Conservation (phyloP, 2,329 filamentous ascomycete species). For the Botryotinia calthae region DNA sequence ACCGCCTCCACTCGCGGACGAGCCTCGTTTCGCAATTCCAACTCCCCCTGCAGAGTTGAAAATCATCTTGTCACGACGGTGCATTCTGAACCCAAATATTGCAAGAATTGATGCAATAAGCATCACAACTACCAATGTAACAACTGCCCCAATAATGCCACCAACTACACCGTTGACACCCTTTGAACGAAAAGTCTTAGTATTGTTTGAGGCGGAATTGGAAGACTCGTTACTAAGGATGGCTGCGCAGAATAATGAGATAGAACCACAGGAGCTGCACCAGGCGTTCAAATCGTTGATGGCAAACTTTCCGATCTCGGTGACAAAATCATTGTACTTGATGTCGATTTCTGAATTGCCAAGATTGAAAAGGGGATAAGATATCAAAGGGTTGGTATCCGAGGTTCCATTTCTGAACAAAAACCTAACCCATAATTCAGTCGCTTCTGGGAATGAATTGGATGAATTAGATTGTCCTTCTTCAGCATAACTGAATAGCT, state of each 20-base stretch:
- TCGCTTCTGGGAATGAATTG: constrained; percentile 25
- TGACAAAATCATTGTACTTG: constrained; percentile 34
- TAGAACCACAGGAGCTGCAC: constrained; percentile 32
- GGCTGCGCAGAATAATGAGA: constrained; percentile 34
- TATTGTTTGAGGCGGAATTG: not conserved
- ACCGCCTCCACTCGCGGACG: constrained; percentile 25
- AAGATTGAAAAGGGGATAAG: constrained; percentile 38
- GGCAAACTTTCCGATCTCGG: constrained; percentile 30
- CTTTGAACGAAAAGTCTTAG: not conserved
- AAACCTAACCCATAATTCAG: constrained; percentile 54
- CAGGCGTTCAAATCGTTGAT: constrained; percentile 31
- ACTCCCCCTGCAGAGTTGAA: constrained; percentile 13
- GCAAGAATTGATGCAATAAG: constrained; percentile 23
- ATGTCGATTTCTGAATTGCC: constrained; percentile 34
- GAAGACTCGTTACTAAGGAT: constrained; percentile 18
- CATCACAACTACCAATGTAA: constrained; percentile 28
- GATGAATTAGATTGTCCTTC: constrained; percentile 35
- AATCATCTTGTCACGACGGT: constrained; percentile 20
- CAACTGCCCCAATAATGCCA: constrained; percentile 37
- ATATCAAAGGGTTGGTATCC: constrained; percentile 36
- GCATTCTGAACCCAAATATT: constrained; percentile 33
- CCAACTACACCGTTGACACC: constrained; percentile 25
- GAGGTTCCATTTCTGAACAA: constrained; percentile 52
- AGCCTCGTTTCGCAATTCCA: constrained; percentile 22
- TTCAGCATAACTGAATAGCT: constrained; percentile 51